Conservation (phyloP, 495 filamentous ascomycete species). For the Parathielavia appendiculata region DNA sequence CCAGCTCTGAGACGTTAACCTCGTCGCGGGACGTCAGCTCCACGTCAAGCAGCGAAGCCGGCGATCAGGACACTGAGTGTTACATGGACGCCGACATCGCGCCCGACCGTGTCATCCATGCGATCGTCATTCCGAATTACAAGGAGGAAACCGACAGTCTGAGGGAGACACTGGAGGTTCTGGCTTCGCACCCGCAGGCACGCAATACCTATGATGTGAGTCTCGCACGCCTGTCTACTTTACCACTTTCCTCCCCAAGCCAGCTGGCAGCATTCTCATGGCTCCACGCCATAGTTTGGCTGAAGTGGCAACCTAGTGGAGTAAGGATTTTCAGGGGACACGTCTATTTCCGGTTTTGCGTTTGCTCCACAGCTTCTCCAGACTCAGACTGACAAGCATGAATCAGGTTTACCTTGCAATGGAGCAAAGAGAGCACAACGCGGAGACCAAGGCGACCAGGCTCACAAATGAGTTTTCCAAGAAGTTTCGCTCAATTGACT, state of each 20-base stretch:
- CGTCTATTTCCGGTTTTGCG: slow-evolving; percentile 8
- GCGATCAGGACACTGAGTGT: slow-evolving; percentile 40
- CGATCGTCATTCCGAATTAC: slow-evolving; percentile 65
- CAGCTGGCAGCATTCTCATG: background rate
- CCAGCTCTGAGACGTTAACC: slow-evolving; percentile 48
- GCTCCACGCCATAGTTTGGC: background rate
- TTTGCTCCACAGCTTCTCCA: slow-evolving; percentile 2
- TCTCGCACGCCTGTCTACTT: slow-evolving; percentile 15
- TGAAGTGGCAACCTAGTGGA: slow-evolving; percentile 10
- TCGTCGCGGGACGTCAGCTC: slow-evolving; percentile 43
- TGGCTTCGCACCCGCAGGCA: slow-evolving; percentile 60
- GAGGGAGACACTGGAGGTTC: slow-evolving; percentile 58
- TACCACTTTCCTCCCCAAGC: background rate
- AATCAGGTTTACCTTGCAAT: slow-evolving; percentile 64
- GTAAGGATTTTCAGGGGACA: slow-evolving; percentile 13
- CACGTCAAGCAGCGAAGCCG: slow-evolving; percentile 45
- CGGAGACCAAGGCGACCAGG: slow-evolving; percentile 49
- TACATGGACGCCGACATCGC: slow-evolving; percentile 36
- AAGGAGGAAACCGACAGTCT: slow-evolving; percentile 62
- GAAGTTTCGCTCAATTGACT: slow-evolving; percentile 55
- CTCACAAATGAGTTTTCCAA: slow-evolving; percentile 52
- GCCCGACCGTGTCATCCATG: slow-evolving; percentile 49
- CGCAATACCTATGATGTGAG: slow-evolving; percentile 60
- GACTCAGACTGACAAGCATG: slow-evolving; percentile 19
- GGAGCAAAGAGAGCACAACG: slow-evolving; percentile 55